Evolutionary conservation across 805 yeast genomes (phyloP).

Genomic region (Hanseniaspora meyeri): DNA sequence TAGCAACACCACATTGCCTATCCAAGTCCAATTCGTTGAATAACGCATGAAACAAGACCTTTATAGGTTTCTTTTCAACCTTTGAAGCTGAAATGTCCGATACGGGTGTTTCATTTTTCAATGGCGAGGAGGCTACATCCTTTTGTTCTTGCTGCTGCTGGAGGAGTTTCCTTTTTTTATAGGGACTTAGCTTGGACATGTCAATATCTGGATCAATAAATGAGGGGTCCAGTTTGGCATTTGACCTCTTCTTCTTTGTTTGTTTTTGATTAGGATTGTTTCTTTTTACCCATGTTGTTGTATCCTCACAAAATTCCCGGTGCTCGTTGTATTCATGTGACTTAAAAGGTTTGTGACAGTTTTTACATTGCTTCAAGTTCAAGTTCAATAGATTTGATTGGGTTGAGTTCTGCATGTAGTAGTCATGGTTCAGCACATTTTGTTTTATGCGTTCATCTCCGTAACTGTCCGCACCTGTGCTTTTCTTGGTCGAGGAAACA

Average conservation of each 20-base stretch:
- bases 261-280: conserved; percentile 18
- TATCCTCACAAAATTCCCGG: conserved; percentile 16
- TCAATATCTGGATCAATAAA: background rate
- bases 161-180: conserved; percentile 17
- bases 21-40: conserved; percentile 85
- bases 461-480: conserved; percentile 15
- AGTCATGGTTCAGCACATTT: conserved; percentile 20
- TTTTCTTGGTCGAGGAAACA: conserved; percentile 16
- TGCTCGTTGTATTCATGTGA: conserved; percentile 23
- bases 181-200: conserved; percentile 5
- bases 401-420: conserved; percentile 17
- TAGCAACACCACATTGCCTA: conserved; percentile 88
- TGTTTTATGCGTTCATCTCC: background rate
- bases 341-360: conserved; percentile 26
- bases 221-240: background rate
- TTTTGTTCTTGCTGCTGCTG: conserved; percentile 16
- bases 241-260: conserved; percentile 8
- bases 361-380: conserved; percentile 25
- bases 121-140: conserved; percentile 17
- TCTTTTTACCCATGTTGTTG: conserved; percentile 4
- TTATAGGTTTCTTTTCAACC: conserved; percentile 24
- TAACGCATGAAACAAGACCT: conserved; percentile 42
- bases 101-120: conserved; percentile 16
- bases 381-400: conserved; percentile 18
- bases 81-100: conserved; percentile 15